These are phyloP conservation scores for Eragrostis tef DNA, from an alignment of 202 grass and related monocot species.

Conservation along the genomic window DNA sequence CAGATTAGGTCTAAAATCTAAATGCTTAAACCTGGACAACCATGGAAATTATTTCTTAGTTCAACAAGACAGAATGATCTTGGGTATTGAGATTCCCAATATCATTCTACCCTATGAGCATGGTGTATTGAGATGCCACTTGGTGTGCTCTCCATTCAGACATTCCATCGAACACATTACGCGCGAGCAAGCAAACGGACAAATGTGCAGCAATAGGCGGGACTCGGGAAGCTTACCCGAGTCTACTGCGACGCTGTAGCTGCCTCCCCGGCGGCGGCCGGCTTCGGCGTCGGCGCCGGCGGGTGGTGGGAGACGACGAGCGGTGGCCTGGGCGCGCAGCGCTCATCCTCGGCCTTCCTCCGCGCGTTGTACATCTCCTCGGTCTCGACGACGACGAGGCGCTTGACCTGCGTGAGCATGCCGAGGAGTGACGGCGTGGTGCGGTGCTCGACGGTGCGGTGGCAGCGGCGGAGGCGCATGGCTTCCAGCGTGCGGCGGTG, in stretches of 20 bases:
- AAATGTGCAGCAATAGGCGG: not conserved
- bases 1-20: no score
- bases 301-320: conserved; percentile 65
- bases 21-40: no score
- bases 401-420: conserved; percentile 97
- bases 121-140: not conserved
- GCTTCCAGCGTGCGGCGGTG: conserved; percentile 96
- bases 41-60: not conserved
- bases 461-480: conserved; percentile 93
- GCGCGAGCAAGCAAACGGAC: not conserved
- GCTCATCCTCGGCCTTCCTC: conserved; percentile 73
- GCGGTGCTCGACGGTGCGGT: conserved; percentile 87
- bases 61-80: no score
- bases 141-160: fast-evolving
- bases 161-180: conserved; percentile 4
- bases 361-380: conserved; percentile 79
- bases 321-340: conserved; percentile 70
- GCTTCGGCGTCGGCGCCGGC: not conserved
- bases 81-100: no score
- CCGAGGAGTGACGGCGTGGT: conserved; percentile 93
- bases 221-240: conserved; percentile 22
- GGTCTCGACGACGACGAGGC: conserved; percentile 89
- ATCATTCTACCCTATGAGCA: not conserved
- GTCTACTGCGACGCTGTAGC: conserved; percentile 17
- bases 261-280: not conserved